Conservation (phyloP, 495 filamentous ascomycete genomes). For the Penicillium silybi region DNA sequence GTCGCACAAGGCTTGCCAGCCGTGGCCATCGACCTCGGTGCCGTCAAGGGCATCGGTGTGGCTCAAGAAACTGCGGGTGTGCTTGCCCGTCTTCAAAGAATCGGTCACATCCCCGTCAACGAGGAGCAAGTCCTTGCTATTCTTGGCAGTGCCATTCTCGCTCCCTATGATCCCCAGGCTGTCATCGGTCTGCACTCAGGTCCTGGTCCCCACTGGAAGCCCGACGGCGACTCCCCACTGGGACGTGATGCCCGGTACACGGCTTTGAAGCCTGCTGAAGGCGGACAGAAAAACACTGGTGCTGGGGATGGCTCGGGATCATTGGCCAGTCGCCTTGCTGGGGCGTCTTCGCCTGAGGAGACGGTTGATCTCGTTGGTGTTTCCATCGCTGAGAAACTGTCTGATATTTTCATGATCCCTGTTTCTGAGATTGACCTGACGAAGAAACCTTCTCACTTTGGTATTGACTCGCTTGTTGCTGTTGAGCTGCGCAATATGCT, state of each 20-base stretch:
- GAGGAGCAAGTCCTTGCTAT: background rate
- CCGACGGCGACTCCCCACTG: background rate
- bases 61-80: slow-evolving; percentile 11
- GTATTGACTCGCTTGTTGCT: slow-evolving; percentile 35
- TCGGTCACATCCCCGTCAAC: background rate
- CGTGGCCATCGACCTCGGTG: slow-evolving; percentile 26
- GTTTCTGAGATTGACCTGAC: slow-evolving; percentile 14
- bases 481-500: slow-evolving; percentile 34
- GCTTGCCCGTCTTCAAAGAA: background rate
- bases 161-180: slow-evolving; percentile 3
- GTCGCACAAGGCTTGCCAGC: slow-evolving; percentile 22
- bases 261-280: background rate
- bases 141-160: background rate
- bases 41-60: slow-evolving; percentile 26
- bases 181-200: slow-evolving; percentile 5
- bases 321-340: background rate
- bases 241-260: slow-evolving; percentile 1
- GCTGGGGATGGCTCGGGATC: background rate
- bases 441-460: slow-evolving; percentile 17
- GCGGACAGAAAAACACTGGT: background rate
- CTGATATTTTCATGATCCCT: slow-evolving; percentile 13
- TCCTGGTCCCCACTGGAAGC: background rate
- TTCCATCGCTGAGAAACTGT: slow-evolving; percentile 9
- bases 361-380: background rate
- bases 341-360: background rate